Conservation (phyloP, 1,139 yeast species). For the Scheffersomyces insectosa region DNA sequence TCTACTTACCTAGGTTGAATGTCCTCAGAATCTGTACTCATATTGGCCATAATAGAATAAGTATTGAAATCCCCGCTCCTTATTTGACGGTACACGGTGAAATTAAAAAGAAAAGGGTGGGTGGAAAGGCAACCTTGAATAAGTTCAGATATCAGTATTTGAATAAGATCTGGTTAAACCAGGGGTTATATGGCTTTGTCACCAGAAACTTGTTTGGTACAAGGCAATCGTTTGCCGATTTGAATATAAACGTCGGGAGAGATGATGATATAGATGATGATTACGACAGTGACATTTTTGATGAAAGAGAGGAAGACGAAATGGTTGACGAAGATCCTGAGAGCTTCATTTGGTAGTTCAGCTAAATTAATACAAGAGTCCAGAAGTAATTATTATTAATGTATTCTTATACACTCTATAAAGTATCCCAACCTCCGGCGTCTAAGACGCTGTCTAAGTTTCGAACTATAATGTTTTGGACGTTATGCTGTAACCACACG, state of each 20-base stretch:
- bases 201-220: conserved; percentile 36
- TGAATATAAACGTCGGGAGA: conserved; percentile 6
- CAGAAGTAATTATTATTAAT: neutral
- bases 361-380: neutral
- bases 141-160: conserved; percentile 53
- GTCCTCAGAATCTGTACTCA: conserved; percentile 37
- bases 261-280: conserved; percentile 8
- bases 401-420: conserved; percentile 34
- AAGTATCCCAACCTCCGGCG: conserved; percentile 95
- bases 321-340: conserved; percentile 1
- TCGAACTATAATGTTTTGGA: conserved; percentile 76
- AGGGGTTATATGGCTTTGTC: conserved; percentile 43
- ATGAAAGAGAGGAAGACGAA: conserved; percentile 2
- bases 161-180: conserved; percentile 60
- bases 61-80: conserved; percentile 54
- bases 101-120: conserved; percentile 53
- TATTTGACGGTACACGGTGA: conserved; percentile 76
- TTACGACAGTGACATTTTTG: conserved; percentile 2
- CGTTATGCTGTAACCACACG: conserved; percentile 78
- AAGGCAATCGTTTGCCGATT: conserved; percentile 9
- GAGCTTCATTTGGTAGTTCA: neutral
- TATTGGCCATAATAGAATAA: conserved; percentile 27
- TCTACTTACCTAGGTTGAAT: conserved; percentile 44
- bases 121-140: conserved; percentile 58
- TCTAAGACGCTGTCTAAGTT: conserved; percentile 77